Evolutionary conservation across 2,329 filamentous ascomycete genomes (phyloP).

Genomic region (Coniochaeta sp.): DNA sequence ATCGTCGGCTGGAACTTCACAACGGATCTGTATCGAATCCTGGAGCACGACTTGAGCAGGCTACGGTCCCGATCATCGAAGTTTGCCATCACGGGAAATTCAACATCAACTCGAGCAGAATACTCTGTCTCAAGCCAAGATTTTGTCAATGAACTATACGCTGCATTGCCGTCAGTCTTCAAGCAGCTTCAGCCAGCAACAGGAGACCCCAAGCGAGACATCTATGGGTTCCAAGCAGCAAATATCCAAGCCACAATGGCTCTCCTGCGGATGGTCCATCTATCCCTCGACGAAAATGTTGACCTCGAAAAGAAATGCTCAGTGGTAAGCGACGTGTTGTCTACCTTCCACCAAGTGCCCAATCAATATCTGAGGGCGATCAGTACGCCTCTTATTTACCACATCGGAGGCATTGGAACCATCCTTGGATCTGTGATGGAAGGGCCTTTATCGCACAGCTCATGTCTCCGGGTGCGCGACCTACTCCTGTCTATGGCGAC

Average conservation of each 20-base stretch:
- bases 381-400: slow-evolving; percentile 24
- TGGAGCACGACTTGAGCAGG: slow-evolving; percentile 39
- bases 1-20: slow-evolving; percentile 20
- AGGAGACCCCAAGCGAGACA: slow-evolving; percentile 18
- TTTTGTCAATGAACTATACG: slow-evolving; percentile 9
- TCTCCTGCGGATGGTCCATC: slow-evolving; percentile 22
- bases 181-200: slow-evolving; percentile 18
- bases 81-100: slow-evolving; percentile 1
- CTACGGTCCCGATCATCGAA: slow-evolving; percentile 7
- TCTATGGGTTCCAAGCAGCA: slow-evolving; percentile 26
- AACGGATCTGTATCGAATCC: slow-evolving; percentile 36
- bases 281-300: slow-evolving; percentile 17
- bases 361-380: slow-evolving; percentile 20
- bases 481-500: slow-evolving; percentile 23
- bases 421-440: slow-evolving; percentile 27
- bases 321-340: slow-evolving; percentile 21
- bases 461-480: slow-evolving; percentile 18
- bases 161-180: slow-evolving; percentile 17
- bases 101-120: not conserved
- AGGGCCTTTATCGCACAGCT: slow-evolving; percentile 18
- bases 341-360: slow-evolving; percentile 18
- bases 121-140: slow-evolving; percentile 2
- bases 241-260: slow-evolving; percentile 27
- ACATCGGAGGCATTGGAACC: slow-evolving; percentile 23
- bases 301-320: slow-evolving; percentile 21